Conservation (phyloP, 495 filamentous ascomycete genomes). For the Penicillium paradoxum region DNA sequence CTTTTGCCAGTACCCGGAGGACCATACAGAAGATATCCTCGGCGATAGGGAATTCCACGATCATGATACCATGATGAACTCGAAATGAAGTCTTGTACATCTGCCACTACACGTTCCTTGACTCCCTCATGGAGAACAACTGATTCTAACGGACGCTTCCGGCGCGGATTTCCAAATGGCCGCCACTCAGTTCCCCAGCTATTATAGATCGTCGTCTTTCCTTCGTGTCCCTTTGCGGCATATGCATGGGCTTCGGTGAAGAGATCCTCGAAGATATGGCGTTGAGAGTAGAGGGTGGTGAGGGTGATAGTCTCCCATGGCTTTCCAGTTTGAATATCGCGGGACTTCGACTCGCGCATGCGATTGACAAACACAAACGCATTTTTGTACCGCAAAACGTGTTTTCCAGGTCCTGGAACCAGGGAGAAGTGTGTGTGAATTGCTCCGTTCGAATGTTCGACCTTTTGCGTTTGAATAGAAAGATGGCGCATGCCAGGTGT, state of each 20-base stretch:
- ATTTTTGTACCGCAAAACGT: slow-evolving; percentile 79
- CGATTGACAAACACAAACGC: slow-evolving; percentile 82
- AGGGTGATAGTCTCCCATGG: slow-evolving; percentile 93
- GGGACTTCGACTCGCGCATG: slow-evolving; percentile 68
- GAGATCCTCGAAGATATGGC: slow-evolving; percentile 78
- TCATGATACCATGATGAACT: slow-evolving; percentile 87
- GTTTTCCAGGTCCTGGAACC: slow-evolving; percentile 84
- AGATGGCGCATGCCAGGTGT: slow-evolving; percentile 63
- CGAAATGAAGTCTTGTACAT: slow-evolving; percentile 77
- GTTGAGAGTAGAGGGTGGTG: slow-evolving; percentile 83
- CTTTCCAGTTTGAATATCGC: slow-evolving; percentile 68
- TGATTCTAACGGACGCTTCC: slow-evolving; percentile 81
- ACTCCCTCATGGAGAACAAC: slow-evolving; percentile 84
- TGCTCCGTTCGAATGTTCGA: slow-evolving; percentile 56
- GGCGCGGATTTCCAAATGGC: slow-evolving; percentile 78
- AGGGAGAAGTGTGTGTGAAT: slow-evolving; percentile 76
- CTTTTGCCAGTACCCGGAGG: slow-evolving; percentile 94
- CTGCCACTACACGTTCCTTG: slow-evolving; percentile 76
- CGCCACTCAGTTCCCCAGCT: slow-evolving; percentile 76
- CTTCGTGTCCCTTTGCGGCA: slow-evolving; percentile 70
- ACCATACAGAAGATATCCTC: slow-evolving; percentile 90
- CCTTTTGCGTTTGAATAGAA: slow-evolving; percentile 61
- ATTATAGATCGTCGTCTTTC: slow-evolving; percentile 92
- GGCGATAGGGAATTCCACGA: slow-evolving; percentile 88
- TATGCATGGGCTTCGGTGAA: slow-evolving; percentile 80